A percentile compares a stretch with the other conserved stretches of the same genome.
Evolutionary conservation across 148 eudicot species (phyloP).

Genomic region (Salicornia ramosissima): DNA sequence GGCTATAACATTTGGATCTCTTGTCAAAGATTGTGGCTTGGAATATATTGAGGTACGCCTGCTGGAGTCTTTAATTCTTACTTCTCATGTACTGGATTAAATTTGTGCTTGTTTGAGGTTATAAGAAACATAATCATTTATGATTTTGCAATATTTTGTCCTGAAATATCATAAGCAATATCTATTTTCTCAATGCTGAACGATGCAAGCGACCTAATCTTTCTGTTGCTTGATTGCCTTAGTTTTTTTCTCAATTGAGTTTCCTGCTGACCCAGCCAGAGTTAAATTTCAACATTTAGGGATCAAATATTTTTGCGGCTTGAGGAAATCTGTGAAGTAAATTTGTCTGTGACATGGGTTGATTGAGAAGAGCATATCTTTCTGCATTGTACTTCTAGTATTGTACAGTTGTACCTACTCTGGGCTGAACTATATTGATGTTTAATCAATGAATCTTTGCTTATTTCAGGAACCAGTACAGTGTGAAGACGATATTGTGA

Average conservation of each 20-base stretch:
- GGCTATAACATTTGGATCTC: constrained; percentile 62
- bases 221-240: neutral
- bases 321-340: neutral
- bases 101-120: neutral
- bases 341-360: constrained; percentile 1
- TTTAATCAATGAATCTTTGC: constrained; percentile 5
- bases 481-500: constrained; percentile 66
- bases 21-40: constrained; percentile 63
- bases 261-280: constrained; percentile 2
- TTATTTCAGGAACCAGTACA: constrained; percentile 80
- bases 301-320: neutral
- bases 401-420: neutral
- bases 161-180: neutral
- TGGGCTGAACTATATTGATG: neutral
- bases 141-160: neutral
- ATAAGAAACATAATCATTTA: neutral
- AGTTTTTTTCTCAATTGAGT: neutral
- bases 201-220: neutral
- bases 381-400: neutral
- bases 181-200: neutral
- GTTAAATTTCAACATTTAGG: neutral
- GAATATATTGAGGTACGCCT: constrained; percentile 80
- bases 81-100: neutral
- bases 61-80: neutral
- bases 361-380: neutral